Base-by-base conservation (phyloP, 345 rosid genomes). In the Citrus unshiu region DNA sequence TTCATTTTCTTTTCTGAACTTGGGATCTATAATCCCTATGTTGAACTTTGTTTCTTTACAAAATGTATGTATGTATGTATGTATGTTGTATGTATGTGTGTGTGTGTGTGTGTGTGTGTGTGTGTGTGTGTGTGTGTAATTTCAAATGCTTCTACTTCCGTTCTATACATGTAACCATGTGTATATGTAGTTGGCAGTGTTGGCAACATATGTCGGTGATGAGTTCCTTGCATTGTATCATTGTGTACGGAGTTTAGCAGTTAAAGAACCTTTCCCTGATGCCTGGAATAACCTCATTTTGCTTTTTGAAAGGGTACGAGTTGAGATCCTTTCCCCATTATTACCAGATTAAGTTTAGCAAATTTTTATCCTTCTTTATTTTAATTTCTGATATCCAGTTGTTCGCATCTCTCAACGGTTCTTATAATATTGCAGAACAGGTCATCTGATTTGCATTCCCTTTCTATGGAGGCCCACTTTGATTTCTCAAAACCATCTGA, bases 211-310 rank as follows among this genome's bases (percentile, higher is more conserved):
- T 76, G 89, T 96, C 70, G 95, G 99, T 64, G 97, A 93, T 43
- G 97, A 92, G 75, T 90, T 93, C 83, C 90, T 94, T 61, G 97
- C 97, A 67, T 84, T 96, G 76, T 96, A 94, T 86, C 99, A 92
- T 68, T 96, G 94, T 71, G 80, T 96, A 65, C 88, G 99, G 89
- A 96, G 99, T 84, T 87, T 96, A 82, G 97, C 99, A 16, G 92
- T 94, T 67, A 93, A 88, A 83, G 99, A 96, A 70, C 98, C 97
- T 67, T 96, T 96, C 76, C 98, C 95, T 29, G 97, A 95, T 86
- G 94, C 98, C 62, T 84, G 85, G 86, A 86, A 90, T 82, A 96
- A 96, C 90, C 97, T 96, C 59, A 65, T 83, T 74, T 79, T 88
- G 76, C 84, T 91, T 76, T 91, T 94, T 73, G 98, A 96, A 84